Evolutionary conservation across 345 rosid species (phyloP).

Genomic region (Rhizophora apiculata): DNA sequence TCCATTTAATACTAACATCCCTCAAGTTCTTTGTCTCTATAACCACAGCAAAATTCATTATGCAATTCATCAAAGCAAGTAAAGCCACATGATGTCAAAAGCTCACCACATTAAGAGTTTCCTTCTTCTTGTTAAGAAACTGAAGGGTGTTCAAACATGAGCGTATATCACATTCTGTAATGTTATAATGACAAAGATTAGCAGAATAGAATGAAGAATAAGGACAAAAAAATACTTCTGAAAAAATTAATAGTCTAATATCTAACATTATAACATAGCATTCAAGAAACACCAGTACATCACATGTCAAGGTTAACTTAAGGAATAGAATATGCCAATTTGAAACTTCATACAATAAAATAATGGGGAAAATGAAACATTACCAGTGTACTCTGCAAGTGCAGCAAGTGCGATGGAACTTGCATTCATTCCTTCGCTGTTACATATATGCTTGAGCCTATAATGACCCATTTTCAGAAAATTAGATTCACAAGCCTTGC

Average conservation of each 20-base stretch:
- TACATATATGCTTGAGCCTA: conserved; percentile 87
- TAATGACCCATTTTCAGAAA: conserved; percentile 7
- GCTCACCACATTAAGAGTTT: conserved; percentile 77
- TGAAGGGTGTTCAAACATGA: conserved; percentile 95
- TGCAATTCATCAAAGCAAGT: not conserved
- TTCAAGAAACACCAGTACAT: not conserved
- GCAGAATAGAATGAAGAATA: not conserved
- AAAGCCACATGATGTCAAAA: conserved; percentile 6
- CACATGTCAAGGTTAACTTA: not conserved
- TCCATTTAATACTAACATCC: not conserved
- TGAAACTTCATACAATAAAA: not conserved
- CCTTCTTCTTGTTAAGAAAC: conserved; percentile 87
- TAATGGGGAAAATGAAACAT: conserved; percentile 17
- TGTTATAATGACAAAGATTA: conserved; percentile 17
- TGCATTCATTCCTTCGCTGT: conserved; percentile 77
- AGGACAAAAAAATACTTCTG: not conserved
- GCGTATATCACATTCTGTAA: conserved; percentile 89
- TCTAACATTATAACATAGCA: not conserved
- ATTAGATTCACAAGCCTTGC: not conserved
- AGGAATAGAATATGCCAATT: conserved; percentile 1
- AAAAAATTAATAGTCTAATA: not conserved
- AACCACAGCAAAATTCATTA: not conserved
- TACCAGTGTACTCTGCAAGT: conserved; percentile 91
- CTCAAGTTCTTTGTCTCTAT: not conserved
- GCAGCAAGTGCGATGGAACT: conserved; percentile 79